These are phyloP conservation scores for Tilletia caries DNA, from an alignment of 1,284 basidiomycete genomes.

Conservation along the genomic window DNA sequence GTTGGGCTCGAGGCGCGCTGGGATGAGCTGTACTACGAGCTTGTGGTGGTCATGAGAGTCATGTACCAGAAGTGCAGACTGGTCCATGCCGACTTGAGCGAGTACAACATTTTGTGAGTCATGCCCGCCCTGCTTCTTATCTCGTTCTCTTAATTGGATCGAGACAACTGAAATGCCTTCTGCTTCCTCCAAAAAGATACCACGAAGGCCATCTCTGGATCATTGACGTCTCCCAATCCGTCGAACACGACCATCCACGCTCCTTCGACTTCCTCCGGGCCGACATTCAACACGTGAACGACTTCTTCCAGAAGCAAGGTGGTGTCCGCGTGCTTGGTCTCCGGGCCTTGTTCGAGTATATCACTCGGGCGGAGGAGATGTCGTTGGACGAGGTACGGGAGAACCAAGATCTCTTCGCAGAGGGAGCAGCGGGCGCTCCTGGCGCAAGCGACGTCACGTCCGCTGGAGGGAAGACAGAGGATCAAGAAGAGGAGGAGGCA, in stretches of 20 bases:
- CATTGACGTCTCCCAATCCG: slow-evolving; percentile 97
- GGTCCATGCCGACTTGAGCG: slow-evolving; percentile 95
- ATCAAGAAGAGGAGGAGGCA: background rate
- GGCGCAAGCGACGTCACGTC: no score
- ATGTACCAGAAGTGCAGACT: slow-evolving; percentile 89
- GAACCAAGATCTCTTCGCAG: background rate
- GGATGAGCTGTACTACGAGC: slow-evolving; percentile 69
- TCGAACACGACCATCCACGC: slow-evolving; percentile 94
- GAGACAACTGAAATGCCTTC: background rate
- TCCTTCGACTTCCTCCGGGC: slow-evolving; percentile 81
- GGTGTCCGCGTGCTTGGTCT: slow-evolving; percentile 77
- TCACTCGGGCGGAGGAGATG: slow-evolving; percentile 24
- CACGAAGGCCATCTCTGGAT: slow-evolving; percentile 73
- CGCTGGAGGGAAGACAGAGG: background rate
- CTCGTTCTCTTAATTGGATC: background rate
- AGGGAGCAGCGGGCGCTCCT: background rate
- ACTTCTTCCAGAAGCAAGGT: slow-evolving; percentile 73
- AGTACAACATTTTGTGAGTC: slow-evolving; percentile 92
- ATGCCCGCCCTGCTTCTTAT: no score
- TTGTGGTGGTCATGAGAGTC: slow-evolving; percentile 73
- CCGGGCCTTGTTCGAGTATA: slow-evolving; percentile 71
- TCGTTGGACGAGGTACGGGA: background rate
- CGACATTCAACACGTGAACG: slow-evolving; percentile 88
- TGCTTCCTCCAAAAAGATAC: slow-evolving; percentile 49
- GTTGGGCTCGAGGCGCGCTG: slow-evolving; percentile 14